phyloP scores from a whole-genome alignment of 805 yeast genomes.

The Isabelozyma gotoi region DNA sequence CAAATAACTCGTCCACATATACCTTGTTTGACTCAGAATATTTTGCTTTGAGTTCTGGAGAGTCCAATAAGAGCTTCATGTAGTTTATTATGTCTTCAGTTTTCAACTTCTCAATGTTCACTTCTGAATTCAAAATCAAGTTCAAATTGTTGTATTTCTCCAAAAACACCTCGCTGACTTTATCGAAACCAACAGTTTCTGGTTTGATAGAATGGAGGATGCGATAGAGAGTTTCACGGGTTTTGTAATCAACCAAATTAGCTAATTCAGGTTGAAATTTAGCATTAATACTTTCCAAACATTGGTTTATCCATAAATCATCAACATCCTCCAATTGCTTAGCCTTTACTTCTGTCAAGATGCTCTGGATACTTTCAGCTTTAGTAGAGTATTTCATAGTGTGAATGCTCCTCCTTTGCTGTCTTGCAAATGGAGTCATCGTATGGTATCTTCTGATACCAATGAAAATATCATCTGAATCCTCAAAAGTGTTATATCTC shows the following conservation, averaged over 20 bases:
- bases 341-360: background rate
- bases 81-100: conserved; percentile 27
- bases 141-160: conserved; percentile 26
- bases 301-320: background rate
- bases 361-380: background rate
- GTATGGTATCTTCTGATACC: conserved; percentile 51
- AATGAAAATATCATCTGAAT: conserved; percentile 39
- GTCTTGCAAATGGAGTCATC: conserved; percentile 9
- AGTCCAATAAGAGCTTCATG: conserved; percentile 34
- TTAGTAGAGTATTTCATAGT: background rate
- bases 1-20: conserved; percentile 18
- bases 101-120: conserved; percentile 15
- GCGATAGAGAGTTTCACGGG: conserved; percentile 14
- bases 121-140: conserved; percentile 7
- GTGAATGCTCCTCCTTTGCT: too few species aligned
- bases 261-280: conserved; percentile 8
- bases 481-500: conserved; percentile 11
- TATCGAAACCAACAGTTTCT: conserved; percentile 20
- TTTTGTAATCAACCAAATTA: background rate
- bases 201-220: conserved; percentile 27
- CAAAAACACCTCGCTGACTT: conserved; percentile 21
- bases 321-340: background rate
- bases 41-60: conserved; percentile 17
- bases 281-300: background rate
- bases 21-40: conserved; percentile 3